Percentiles rank a stretch among this genome's conserved stretches.
These are phyloP conservation scores for Boletus pseudo-olivaceus DNA, from an alignment of 768 basidiomycete genomes.

Conservation along the genomic window DNA sequence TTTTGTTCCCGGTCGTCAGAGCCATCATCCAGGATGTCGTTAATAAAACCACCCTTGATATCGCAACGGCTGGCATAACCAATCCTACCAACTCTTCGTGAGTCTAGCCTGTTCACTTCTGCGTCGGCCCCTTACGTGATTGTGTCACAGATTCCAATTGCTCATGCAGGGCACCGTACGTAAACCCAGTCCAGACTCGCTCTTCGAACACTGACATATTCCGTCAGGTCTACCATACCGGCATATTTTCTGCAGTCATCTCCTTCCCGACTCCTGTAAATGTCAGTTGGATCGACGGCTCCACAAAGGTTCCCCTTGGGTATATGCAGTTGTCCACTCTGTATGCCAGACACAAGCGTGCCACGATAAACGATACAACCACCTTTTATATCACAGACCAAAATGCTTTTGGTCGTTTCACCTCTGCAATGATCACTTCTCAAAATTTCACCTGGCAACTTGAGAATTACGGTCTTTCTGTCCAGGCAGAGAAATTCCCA, in stretches of 20 bases:
- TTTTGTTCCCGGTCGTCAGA: constrained; percentile 64
- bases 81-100: constrained; percentile 56
- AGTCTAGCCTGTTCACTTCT: constrained; percentile 18
- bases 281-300: constrained; percentile 56
- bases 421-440: constrained; percentile 60
- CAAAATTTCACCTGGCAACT: constrained; percentile 68
- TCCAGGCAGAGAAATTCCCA: constrained; percentile 67
- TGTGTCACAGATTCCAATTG: constrained; percentile 45
- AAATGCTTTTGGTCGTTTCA: constrained; percentile 59
- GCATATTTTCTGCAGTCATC: constrained; percentile 61
- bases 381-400: constrained; percentile 55
- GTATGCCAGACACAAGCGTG: constrained; percentile 51
- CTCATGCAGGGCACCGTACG: constrained; percentile 52
- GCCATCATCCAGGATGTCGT: constrained; percentile 67
- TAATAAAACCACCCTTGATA: constrained; percentile 49
- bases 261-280: constrained; percentile 54
- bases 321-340: constrained; percentile 47
- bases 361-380: constrained; percentile 57
- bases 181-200: not conserved
- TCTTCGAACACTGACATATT: not conserved
- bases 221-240: constrained; percentile 59
- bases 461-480: constrained; percentile 50
- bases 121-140: constrained; percentile 2
- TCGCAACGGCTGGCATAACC: constrained; percentile 50
- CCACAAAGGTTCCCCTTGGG: constrained; percentile 50